These are phyloP conservation scores for Haemoproteus tartakovskyi DNA, from an alignment of 169 alveolate species.

Conservation along the genomic window DNA sequence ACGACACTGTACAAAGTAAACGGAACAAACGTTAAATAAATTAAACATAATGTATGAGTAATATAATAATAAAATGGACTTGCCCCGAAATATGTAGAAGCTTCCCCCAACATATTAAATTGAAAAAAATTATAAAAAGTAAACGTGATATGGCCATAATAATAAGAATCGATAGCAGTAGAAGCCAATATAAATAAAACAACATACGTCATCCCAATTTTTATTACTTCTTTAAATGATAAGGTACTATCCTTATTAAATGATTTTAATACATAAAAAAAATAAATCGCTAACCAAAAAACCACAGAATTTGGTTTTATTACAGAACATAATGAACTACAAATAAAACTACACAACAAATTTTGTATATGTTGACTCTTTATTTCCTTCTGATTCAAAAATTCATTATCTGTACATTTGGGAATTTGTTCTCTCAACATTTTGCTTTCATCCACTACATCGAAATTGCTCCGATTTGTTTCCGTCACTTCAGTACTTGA, in stretches of 20 bases:
- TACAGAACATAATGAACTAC: constrained; percentile 65
- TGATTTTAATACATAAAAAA: constrained; percentile 13
- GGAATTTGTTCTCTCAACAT: no score
- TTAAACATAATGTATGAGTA: constrained; percentile 14
- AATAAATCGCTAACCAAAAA: constrained; percentile 66
- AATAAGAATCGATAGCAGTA: constrained; percentile 29
- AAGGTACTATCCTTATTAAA: not conserved
- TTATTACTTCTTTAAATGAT: constrained; percentile 5
- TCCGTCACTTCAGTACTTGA: no score
- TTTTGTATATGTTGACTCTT: constrained; percentile 1
- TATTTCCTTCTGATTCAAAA: no score
- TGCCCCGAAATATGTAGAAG: constrained; percentile 23
- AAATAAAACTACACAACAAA: constrained; percentile 37
- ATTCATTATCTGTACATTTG: no score
- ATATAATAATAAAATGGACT: constrained; percentile 15
- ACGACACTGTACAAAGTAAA: constrained; percentile 2
- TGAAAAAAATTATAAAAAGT: constrained; percentile 19
- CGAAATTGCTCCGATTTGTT: no score
- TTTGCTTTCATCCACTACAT: no score
- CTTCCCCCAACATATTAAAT: constrained; percentile 27
- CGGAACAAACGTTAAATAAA: constrained; percentile 17
- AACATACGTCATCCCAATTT: not conserved
- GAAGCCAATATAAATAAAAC: constrained; percentile 6
- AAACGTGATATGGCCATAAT: constrained; percentile 18
- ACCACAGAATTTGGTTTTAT: constrained; percentile 58